Conservation (phyloP, 1,284 basidiomycete genomes). For the Abortiporus biennis region DNA sequence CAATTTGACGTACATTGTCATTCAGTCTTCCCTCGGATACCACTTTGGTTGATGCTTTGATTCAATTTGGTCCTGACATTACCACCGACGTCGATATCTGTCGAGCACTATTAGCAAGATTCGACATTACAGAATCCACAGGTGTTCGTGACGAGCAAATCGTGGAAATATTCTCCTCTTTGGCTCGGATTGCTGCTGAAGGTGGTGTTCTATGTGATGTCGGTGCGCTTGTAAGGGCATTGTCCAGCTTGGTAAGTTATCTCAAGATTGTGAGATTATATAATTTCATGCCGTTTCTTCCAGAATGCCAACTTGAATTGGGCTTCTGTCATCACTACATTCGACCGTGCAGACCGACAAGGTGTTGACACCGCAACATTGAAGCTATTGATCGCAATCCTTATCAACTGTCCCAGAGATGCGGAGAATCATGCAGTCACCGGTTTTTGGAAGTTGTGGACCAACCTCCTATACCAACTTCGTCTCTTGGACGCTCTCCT, state of each 20-base stretch:
- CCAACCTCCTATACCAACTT: slow-evolving; percentile 81
- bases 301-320: slow-evolving; percentile 68
- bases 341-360: slow-evolving; percentile 72
- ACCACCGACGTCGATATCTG: slow-evolving; percentile 68
- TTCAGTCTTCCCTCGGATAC: slow-evolving; percentile 58
- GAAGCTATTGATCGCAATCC: slow-evolving; percentile 75
- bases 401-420: slow-evolving; percentile 68
- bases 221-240: slow-evolving; percentile 65
- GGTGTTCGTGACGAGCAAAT: slow-evolving; percentile 68
- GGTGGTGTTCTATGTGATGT: slow-evolving; percentile 70
- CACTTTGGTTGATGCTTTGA: slow-evolving; percentile 64
- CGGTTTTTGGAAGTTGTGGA: slow-evolving; percentile 82
- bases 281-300: slow-evolving; percentile 15
- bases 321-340: slow-evolving; percentile 73
- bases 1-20: slow-evolving; percentile 4
- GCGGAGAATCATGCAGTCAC: slow-evolving; percentile 69
- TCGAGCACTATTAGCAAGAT: slow-evolving; percentile 61
- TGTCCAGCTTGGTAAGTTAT: slow-evolving; percentile 59
- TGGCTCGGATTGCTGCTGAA: slow-evolving; percentile 66
- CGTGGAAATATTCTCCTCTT: slow-evolving; percentile 58
- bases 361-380: slow-evolving; percentile 80
- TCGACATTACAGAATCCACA: slow-evolving; percentile 61
- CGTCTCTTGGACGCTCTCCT: slow-evolving; percentile 85
- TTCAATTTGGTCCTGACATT: slow-evolving; percentile 72
- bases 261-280: slow-evolving; percentile 7